These are phyloP conservation scores for Apiotrichum veenhuisii DNA, from an alignment of 1,284 basidiomycete species.

Conservation along the genomic window DNA sequence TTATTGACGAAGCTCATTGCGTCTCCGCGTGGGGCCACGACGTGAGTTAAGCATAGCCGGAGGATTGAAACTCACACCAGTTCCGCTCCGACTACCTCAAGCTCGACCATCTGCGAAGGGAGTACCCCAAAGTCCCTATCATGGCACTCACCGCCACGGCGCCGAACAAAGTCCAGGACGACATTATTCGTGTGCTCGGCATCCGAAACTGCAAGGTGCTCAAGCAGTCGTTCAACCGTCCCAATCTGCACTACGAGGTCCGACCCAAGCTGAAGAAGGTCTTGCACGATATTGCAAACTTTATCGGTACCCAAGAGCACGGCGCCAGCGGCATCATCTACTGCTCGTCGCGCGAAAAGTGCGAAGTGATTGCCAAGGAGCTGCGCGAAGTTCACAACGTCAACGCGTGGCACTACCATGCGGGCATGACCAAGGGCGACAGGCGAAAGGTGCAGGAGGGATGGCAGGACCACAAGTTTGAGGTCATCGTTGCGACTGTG, in stretches of 20 bases:
- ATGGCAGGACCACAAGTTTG: constrained; percentile 71
- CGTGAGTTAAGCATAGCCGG: constrained; percentile 26
- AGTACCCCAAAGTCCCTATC: constrained; percentile 77
- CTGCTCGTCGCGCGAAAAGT: constrained; percentile 65
- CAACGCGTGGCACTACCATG: constrained; percentile 79
- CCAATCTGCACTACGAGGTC: constrained; percentile 82
- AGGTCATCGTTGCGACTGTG: constrained; percentile 85
- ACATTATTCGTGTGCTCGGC: constrained; percentile 71
- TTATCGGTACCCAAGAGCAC: constrained; percentile 62
- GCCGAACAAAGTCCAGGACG: constrained; percentile 67
- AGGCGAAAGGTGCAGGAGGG: constrained; percentile 63
- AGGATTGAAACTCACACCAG: constrained; percentile 23
- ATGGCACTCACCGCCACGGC: constrained; percentile 97
- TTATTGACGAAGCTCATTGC: constrained; percentile 95
- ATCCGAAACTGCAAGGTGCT: constrained; percentile 62
- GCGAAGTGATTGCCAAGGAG: constrained; percentile 71
- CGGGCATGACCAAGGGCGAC: constrained; percentile 65
- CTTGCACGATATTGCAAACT: constrained; percentile 64
- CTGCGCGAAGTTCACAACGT: constrained; percentile 61
- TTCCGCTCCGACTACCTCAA: constrained; percentile 55
- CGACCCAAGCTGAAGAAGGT: constrained; percentile 59
- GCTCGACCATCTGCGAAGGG: constrained; percentile 64
- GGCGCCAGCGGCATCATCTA: constrained; percentile 82
- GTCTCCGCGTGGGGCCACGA: constrained; percentile 59
- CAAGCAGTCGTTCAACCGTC: constrained; percentile 85